phyloP scores from a whole-genome alignment of 345 rosid species.

The Corchorus olitorius region DNA sequence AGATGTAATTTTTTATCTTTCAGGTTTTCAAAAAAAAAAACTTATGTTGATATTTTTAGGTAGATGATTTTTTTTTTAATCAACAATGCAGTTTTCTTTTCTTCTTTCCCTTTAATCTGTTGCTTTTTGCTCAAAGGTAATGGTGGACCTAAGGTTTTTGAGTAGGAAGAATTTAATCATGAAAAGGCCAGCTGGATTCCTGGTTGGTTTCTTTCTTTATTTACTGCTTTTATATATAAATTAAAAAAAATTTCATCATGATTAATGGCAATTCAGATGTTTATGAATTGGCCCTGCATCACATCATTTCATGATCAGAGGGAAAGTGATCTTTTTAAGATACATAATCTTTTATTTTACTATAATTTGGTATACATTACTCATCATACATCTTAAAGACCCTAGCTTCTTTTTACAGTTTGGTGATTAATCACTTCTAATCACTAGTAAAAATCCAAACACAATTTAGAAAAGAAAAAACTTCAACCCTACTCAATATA shows the following conservation, averaged over 20 bases:
- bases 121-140: neutral
- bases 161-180: neutral
- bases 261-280: neutral
- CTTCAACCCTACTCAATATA: neutral
- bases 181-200: slow-evolving; percentile 9
- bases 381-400: neutral
- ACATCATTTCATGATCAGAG: neutral
- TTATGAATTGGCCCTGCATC: neutral
- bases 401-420: neutral
- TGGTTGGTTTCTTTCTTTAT: neutral
- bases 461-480: neutral
- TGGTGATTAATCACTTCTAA: neutral
- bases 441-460: neutral
- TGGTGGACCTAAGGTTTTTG: neutral
- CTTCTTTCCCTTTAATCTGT: neutral
- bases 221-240: neutral
- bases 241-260: neutral
- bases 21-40: no score
- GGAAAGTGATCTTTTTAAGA: neutral
- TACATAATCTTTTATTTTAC: neutral
- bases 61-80: neutral
- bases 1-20: no score
- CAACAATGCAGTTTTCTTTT: neutral
- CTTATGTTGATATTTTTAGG: neutral
- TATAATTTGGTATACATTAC: neutral